Evolutionary conservation across 192 early-diverging fungal genomes (phyloP), one percentile per base, ranked within the genome.

Genomic region (Podila clonocystis): DNA sequence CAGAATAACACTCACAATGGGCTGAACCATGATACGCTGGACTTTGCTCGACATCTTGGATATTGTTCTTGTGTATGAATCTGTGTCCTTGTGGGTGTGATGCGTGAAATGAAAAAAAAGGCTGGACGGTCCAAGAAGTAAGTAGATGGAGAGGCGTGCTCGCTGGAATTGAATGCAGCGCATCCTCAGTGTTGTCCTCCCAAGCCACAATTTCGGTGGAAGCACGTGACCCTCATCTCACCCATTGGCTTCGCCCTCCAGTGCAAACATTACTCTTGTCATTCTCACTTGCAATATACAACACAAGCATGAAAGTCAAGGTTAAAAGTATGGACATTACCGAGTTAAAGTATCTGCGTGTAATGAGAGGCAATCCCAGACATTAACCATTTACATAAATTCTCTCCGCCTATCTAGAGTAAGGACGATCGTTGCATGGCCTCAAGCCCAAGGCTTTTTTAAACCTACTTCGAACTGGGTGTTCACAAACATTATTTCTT

Each of bases 11-110:
- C 82, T 85, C 83, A 89, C 88, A 88, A 95, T 95, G 85, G 94
- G 94, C 83, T 93, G 92, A 73, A 95, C 92, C 91, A 95, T 93
- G 75, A 93, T 89, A 84, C 92, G 92, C 75, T 94, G 93, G 36
- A 94, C 93, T 89, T 93, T 94, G 68, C 87, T 86, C 63, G 87
- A 83, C 88, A 89, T 89, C 70, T 67, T 82, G 64, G 49, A 38
- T 64, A 48, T 61, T 65, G 28, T 20, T 30, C 28, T 20, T 19
- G 29, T 50, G 41, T 29, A 20, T 65, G 17, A 29, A 30, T 65
- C 28, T 65, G 48, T 41, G 13, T 50, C 22, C 15, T 20, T 65
- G 48, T 48, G 49, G 50, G n/a, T 11, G 50, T 52, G 52, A 36
- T 22, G 50, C 41, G 50, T 34, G 50, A 36, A 36, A 17, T 28